Evolutionary conservation across 2,329 filamentous ascomycete species (phyloP).

Genomic region (Trichoderma atroviride): DNA sequence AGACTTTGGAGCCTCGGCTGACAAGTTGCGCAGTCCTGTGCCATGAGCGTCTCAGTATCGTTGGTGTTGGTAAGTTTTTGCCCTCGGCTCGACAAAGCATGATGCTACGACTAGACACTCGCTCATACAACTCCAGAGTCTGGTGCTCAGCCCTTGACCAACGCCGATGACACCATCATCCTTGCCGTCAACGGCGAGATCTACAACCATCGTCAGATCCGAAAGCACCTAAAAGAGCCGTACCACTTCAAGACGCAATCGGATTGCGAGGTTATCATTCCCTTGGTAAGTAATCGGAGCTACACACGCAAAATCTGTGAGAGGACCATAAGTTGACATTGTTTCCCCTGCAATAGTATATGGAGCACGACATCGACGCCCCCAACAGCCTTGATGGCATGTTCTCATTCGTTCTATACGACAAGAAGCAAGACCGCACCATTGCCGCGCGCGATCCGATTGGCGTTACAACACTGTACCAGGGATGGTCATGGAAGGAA

Average conservation of each 20-base stretch:
- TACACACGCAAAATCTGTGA: neutral
- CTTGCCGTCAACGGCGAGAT: slow-evolving; percentile 99
- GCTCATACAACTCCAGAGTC: slow-evolving; percentile 63
- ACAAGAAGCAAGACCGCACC: slow-evolving; percentile 89
- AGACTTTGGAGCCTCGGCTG: slow-evolving; percentile 29
- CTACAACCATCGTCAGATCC: slow-evolving; percentile 96
- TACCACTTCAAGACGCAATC: slow-evolving; percentile 99
- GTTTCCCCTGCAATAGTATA: slow-evolving; percentile 62
- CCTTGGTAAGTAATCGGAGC: slow-evolving; percentile 66
- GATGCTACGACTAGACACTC: slow-evolving; percentile 3
- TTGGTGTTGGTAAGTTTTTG: slow-evolving; percentile 78
- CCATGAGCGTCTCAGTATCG: slow-evolving; percentile 96
- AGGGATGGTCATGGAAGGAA: slow-evolving; percentile 83
- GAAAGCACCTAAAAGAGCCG: slow-evolving; percentile 78
- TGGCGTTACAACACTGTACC: slow-evolving; percentile 95
- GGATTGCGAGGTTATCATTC: slow-evolving; percentile 98
- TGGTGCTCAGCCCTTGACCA: slow-evolving; percentile 93
- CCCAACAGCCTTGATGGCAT: slow-evolving; percentile 96
- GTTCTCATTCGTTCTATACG: slow-evolving; percentile 99
- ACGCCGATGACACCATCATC: slow-evolving; percentile 82
- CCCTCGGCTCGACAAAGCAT: slow-evolving; percentile 9
- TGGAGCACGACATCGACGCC: slow-evolving; percentile 87
- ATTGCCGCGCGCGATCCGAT: slow-evolving; percentile 96
- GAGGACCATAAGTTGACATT: neutral
- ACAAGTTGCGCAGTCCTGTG: slow-evolving; percentile 70